Conservation (phyloP, 192 early-diverging fungal genomes). For the Coemansia sp. region DNA sequence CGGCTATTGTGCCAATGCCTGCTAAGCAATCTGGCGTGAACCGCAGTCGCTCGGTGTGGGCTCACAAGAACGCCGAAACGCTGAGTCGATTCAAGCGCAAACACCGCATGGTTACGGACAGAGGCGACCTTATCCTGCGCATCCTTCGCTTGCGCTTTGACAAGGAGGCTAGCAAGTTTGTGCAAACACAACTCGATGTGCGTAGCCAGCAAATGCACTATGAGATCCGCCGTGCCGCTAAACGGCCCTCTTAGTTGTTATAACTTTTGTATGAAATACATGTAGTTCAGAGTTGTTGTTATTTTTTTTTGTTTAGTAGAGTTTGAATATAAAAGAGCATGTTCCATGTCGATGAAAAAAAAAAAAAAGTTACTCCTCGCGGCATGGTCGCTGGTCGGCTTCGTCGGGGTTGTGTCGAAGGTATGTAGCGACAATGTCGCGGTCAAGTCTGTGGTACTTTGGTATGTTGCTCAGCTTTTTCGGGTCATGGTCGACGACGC, state of each 20-base stretch:
- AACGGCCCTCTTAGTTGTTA: not conserved
- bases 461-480: slow-evolving; percentile 66
- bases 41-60: slow-evolving; percentile 57
- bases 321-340: not conserved
- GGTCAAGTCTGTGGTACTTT: slow-evolving; percentile 55
- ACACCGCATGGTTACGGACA: slow-evolving; percentile 51
- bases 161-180: slow-evolving; percentile 50
- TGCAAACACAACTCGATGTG: slow-evolving; percentile 46
- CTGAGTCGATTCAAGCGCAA: slow-evolving; percentile 31
- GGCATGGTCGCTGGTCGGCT: slow-evolving; percentile 20
- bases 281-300: not conserved
- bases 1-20: slow-evolving; percentile 32
- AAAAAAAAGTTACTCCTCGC: slow-evolving; percentile 24
- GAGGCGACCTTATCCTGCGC: slow-evolving; percentile 51
- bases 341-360: not conserved
- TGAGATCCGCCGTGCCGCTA: slow-evolving; percentile 48
- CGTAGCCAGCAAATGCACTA: slow-evolving; percentile 53
- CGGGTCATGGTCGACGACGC: slow-evolving; percentile 72
- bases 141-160: slow-evolving; percentile 51
- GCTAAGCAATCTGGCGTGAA: slow-evolving; percentile 16
- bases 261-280: not conserved
- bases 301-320: no score
- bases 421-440: slow-evolving; percentile 59
- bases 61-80: slow-evolving; percentile 53
- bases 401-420: slow-evolving; percentile 22